These are phyloP conservation scores for Sclerotinia borealis DNA, from an alignment of 2,329 filamentous ascomycete genomes.

Conservation along the genomic window DNA sequence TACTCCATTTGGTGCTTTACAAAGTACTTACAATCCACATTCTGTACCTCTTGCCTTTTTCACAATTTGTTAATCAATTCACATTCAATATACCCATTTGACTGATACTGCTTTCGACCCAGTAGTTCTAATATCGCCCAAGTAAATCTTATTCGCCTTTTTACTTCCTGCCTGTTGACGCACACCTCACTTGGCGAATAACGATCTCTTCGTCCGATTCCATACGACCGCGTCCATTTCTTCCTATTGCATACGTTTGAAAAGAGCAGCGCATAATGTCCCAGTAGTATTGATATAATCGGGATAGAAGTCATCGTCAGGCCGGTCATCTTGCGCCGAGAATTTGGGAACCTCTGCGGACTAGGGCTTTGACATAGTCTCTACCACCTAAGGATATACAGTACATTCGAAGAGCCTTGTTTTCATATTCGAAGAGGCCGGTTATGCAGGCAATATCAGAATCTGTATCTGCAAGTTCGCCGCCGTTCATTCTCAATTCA, in stretches of 20 bases:
- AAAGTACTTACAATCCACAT: background rate
- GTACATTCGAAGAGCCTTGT: background rate
- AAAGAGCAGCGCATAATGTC: conserved; percentile 1
- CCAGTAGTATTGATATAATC: background rate
- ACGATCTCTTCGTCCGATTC: conserved; percentile 7
- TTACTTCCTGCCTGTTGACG: background rate
- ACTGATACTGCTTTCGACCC: background rate
- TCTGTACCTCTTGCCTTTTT: background rate
- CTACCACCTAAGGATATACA: conserved; percentile 7
- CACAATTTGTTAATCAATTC: background rate
- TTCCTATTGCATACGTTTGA: background rate
- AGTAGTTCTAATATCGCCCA: background rate
- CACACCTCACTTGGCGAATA: conserved; percentile 2
- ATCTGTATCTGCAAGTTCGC: conserved; percentile 28
- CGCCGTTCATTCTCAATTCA: conserved; percentile 33
- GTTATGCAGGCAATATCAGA: conserved; percentile 28
- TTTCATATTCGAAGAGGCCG: conserved; percentile 4
- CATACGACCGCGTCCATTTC: background rate
- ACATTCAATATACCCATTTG: background rate
- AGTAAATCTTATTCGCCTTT: background rate
- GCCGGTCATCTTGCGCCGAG: background rate
- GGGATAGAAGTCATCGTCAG: background rate
- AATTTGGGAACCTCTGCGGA: background rate
- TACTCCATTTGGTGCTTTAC: conserved; percentile 3
- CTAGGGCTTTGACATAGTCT: background rate